phyloP scores from a whole-genome alignment of 148 eudicot species.

The Polygonum maritimum region DNA sequence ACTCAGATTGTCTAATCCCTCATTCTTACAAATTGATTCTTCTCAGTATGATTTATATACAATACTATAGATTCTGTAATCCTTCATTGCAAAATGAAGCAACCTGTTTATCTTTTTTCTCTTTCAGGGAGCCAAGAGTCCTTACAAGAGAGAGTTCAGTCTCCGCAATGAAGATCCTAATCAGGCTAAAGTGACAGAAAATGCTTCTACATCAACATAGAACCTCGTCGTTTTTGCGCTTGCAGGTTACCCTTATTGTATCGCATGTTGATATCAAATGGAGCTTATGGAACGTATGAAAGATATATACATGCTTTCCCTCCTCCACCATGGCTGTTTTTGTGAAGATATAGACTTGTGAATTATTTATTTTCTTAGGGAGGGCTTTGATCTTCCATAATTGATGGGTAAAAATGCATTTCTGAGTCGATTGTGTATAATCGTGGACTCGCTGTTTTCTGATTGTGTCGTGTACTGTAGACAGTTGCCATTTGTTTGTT shows the following conservation, averaged over 20 bases:
- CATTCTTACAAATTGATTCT: background rate
- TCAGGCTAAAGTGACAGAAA: conserved; percentile 10
- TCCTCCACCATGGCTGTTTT: background rate
- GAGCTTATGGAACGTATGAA: background rate
- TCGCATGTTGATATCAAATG: background rate
- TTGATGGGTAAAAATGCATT: background rate
- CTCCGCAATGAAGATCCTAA: conserved; percentile 41
- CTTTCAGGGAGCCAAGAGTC: conserved; percentile 67
- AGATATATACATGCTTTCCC: background rate
- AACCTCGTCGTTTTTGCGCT: background rate
- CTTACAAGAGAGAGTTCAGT: conserved; percentile 60
- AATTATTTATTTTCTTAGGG: background rate
- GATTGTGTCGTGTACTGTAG: background rate
- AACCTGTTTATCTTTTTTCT: background rate
- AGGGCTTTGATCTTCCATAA: background rate
- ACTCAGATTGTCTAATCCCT: background rate
- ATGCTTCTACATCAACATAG: conserved; percentile 31
- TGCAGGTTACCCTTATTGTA: conserved; percentile 3
- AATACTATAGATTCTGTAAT: background rate
- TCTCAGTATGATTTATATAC: background rate
- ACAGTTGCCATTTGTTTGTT: background rate
- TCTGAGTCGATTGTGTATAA: background rate
- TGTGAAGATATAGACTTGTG: background rate
- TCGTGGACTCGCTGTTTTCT: background rate
- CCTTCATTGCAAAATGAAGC: background rate